phyloP scores from a whole-genome alignment of 2,329 filamentous ascomycete genomes.

The Penicillium palitans region DNA sequence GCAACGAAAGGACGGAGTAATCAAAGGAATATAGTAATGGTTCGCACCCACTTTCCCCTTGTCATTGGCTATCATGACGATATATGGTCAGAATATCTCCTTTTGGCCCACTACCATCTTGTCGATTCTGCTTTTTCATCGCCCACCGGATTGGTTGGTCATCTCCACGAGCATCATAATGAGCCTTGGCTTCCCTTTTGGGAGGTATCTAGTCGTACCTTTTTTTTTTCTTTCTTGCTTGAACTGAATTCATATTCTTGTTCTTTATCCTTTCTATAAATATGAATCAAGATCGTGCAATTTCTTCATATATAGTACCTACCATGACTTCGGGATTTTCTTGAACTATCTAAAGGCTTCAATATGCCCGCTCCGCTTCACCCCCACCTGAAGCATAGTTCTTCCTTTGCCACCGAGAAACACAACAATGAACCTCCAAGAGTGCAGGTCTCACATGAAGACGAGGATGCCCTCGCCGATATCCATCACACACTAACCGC shows the following conservation, averaged over 20 bases:
- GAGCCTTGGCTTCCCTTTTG: constrained; percentile 2
- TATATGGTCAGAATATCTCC: background rate
- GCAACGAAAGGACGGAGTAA: too few species aligned
- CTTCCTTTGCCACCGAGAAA: constrained; percentile 20
- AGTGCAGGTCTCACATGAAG: constrained; percentile 32
- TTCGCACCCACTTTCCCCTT: background rate
- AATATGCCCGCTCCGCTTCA: constrained; percentile 33
- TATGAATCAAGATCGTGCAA: background rate
- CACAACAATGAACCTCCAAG: constrained; percentile 17
- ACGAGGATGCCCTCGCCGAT: constrained; percentile 34
- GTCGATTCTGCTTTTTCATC: background rate
- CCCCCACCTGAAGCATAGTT: constrained; percentile 23
- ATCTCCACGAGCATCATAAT: background rate
- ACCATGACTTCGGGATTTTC: constrained; percentile 4
- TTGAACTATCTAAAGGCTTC: constrained; percentile 5
- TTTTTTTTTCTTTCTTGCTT: background rate
- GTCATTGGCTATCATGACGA: constrained; percentile 6
- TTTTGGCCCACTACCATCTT: background rate
- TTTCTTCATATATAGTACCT: background rate
- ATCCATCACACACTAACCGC: constrained; percentile 35
- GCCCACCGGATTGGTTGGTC: background rate
- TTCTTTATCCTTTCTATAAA: constrained; percentile 2
- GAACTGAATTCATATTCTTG: background rate
- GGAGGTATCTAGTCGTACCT: background rate
- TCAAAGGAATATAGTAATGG: too few species aligned